Percentiles rank a stretch among this genome's conserved stretches.
These are phyloP conservation scores for Tuber umbilicatum DNA, from an alignment of 495 filamentous ascomycete genomes.

Conservation along the genomic window DNA sequence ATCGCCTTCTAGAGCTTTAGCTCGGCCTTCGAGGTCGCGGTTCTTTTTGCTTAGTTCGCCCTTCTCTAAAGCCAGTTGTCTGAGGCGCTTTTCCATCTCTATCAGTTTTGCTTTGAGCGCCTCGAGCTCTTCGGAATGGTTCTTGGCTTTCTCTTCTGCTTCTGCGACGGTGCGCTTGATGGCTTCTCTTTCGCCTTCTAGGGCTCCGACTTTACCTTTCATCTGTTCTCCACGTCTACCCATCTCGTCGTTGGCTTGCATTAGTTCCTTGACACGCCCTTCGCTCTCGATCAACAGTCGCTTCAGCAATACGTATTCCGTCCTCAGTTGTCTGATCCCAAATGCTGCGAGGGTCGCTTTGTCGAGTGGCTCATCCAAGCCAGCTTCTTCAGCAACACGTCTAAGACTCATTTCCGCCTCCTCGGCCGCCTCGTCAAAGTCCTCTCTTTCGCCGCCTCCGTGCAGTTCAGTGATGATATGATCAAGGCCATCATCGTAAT, in stretches of 20 bases:
- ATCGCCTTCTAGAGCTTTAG: constrained; percentile 18
- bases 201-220: constrained; percentile 16
- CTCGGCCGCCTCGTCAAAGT: constrained; percentile 38
- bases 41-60: constrained; percentile 16
- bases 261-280: constrained; percentile 18
- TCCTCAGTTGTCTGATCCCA: constrained; percentile 35
- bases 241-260: constrained; percentile 21
- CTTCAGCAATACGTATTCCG: constrained; percentile 28
- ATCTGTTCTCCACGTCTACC: background rate
- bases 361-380: constrained; percentile 30
- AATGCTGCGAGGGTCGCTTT: constrained; percentile 37
- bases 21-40: constrained; percentile 16
- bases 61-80: constrained; percentile 11
- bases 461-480: constrained; percentile 39
- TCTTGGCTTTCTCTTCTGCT: constrained; percentile 22
- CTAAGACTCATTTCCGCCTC: constrained; percentile 37
- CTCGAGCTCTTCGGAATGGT: constrained; percentile 23
- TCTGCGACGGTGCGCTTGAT: constrained; percentile 21
- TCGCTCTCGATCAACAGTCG: constrained; percentile 29
- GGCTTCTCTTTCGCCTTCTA: constrained; percentile 17
- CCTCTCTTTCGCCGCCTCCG: constrained; percentile 30
- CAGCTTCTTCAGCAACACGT: constrained; percentile 29
- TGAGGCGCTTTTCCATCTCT: constrained; percentile 17
- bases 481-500: constrained; percentile 37
- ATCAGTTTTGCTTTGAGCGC: constrained; percentile 20